Conservation (phyloP, 495 filamentous ascomycete genomes). For the Aspergillus panamensis region DNA sequence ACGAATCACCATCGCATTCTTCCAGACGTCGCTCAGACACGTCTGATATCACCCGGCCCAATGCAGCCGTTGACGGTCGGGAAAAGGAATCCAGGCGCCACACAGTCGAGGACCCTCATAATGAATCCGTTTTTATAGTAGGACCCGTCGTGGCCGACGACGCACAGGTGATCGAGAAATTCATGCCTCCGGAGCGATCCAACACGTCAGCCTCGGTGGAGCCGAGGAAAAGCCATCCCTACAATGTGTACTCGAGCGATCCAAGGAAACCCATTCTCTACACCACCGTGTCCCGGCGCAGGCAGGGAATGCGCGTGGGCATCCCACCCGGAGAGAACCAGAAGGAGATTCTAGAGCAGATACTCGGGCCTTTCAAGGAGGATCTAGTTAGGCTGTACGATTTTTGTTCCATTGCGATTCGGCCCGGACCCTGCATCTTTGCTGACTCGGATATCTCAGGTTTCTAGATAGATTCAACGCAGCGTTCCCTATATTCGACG, state of each 20-base stretch:
- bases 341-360: constrained; percentile 52
- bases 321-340: constrained; percentile 51
- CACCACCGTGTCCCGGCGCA: constrained; percentile 44
- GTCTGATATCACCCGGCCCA: constrained; percentile 30
- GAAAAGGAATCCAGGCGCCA: constrained; percentile 37
- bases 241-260: constrained; percentile 49
- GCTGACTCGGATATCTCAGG: constrained; percentile 25
- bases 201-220: constrained; percentile 39
- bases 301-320: constrained; percentile 45
- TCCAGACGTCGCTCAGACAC: constrained; percentile 21
- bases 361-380: constrained; percentile 49
- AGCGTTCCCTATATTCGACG: constrained; percentile 53
- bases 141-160: constrained; percentile 51
- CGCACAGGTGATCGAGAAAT: constrained; percentile 50
- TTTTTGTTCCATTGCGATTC: constrained; percentile 4
- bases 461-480: constrained; percentile 51
- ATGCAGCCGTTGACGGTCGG: constrained; percentile 30
- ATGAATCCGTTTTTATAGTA: constrained; percentile 50
- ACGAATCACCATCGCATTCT: constrained; percentile 19
- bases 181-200: constrained; percentile 43
- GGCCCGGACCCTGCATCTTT: background rate
- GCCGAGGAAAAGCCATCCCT: constrained; percentile 38
- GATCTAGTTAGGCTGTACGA: constrained; percentile 51
- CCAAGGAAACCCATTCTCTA: constrained; percentile 48
- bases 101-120: constrained; percentile 39